phyloP scores from a whole-genome alignment of 805 yeast species.

The Maudiozyma pseudohumilis region DNA sequence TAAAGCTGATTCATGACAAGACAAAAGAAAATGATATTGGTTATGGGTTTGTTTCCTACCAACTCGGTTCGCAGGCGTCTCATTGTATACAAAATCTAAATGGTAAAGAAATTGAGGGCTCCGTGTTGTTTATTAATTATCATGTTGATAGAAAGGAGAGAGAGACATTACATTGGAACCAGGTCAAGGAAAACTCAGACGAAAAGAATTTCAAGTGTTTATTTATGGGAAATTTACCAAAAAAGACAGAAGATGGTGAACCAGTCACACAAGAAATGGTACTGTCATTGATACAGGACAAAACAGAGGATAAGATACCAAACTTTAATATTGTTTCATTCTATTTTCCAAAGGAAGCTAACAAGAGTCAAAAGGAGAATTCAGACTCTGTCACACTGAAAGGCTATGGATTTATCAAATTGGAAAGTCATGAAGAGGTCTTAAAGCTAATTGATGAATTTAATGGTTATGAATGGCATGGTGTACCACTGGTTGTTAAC shows the following conservation, averaged over 20 bases:
- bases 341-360: constrained; percentile 22
- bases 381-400: constrained; percentile 14
- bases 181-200: constrained; percentile 34
- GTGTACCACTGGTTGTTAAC: constrained; percentile 24
- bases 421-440: constrained; percentile 39
- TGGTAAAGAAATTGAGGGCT: constrained; percentile 29
- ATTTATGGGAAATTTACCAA: constrained; percentile 44
- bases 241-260: constrained; percentile 23
- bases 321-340: constrained; percentile 18
- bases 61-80: constrained; percentile 48
- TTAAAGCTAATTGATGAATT: constrained; percentile 40
- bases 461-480: constrained; percentile 33
- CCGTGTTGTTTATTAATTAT: constrained; percentile 42
- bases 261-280: constrained; percentile 16
- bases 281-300: constrained; percentile 35
- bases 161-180: constrained; percentile 29
- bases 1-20: constrained; percentile 38
- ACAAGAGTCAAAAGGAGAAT: not conserved
- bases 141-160: constrained; percentile 60
- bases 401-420: constrained; percentile 48
- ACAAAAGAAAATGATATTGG: constrained; percentile 34
- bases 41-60: constrained; percentile 62
- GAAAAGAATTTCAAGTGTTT: constrained; percentile 43
- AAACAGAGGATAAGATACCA: constrained; percentile 36
- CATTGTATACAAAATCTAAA: constrained; percentile 49